Evolutionary conservation across 768 basidiomycete species (phyloP).

Genomic region (Baorangia bicolor): DNA sequence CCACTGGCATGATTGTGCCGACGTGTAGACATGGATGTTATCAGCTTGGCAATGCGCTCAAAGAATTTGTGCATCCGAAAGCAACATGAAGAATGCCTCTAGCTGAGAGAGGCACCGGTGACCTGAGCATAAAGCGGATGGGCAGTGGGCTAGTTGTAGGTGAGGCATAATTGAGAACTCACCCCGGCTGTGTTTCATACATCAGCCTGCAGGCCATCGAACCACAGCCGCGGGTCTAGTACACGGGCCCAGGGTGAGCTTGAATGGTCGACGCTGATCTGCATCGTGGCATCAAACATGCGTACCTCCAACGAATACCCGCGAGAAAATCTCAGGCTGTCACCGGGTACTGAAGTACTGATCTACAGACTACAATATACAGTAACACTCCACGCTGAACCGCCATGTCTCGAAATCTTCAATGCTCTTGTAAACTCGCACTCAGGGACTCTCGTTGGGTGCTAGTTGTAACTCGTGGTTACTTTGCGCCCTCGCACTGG

Average conservation of each 20-base stretch:
- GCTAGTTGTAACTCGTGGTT: background rate
- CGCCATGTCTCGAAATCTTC: background rate
- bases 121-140: constrained; percentile 7
- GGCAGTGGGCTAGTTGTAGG: constrained; percentile 5
- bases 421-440: background rate
- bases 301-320: no score
- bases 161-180: background rate
- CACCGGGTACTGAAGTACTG: no score
- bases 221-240: background rate
- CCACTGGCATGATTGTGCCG: background rate
- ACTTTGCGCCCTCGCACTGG: background rate
- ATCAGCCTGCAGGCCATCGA: constrained; percentile 1
- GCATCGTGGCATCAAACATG: constrained; percentile 1
- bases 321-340: no score
- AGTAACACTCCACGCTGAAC: no score
- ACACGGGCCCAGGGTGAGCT: background rate
- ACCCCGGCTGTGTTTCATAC: constrained; percentile 8
- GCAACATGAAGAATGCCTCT: constrained; percentile 6
- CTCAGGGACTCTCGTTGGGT: background rate
- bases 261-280: background rate
- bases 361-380: no score
- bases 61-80: constrained; percentile 15
- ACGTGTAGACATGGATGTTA: constrained; percentile 7
- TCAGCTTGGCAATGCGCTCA: constrained; percentile 8
- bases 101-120: background rate